Conservation (phyloP, 441 rosid genomes). For the Theobroma grandiflorum region DNA sequence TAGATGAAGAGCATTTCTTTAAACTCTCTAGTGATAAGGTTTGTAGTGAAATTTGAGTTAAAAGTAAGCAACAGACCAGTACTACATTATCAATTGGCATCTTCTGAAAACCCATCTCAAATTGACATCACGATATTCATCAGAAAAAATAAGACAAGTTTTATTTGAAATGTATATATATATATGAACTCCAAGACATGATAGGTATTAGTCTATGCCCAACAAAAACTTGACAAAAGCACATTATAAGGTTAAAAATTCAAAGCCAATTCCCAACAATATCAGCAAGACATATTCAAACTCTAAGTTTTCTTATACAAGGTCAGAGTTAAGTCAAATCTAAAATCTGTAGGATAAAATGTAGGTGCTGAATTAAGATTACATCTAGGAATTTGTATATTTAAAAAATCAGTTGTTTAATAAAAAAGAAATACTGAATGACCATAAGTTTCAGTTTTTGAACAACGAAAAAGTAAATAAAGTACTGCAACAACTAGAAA, state of each 20-base stretch:
- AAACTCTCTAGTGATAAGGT: slow-evolving; percentile 26
- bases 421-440: neutral
- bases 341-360: slow-evolving; percentile 15
- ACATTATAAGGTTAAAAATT: neutral
- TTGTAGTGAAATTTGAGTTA: slow-evolving; percentile 23
- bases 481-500: neutral
- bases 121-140: slow-evolving; percentile 5
- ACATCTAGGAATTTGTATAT: neutral
- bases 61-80: slow-evolving; percentile 11
- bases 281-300: neutral
- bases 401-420: neutral
- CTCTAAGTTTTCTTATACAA: neutral
- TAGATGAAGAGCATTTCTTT: neutral
- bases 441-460: neutral
- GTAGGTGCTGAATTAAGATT: slow-evolving; percentile 1
- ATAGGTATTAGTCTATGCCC: neutral
- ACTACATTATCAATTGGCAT: slow-evolving; percentile 2
- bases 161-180: slow-evolving; percentile 9
- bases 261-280: neutral
- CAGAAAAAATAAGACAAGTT: neutral
- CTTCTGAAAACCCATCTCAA: neutral
- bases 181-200: neutral
- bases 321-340: slow-evolving; percentile 7
- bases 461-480: neutral
- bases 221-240: slow-evolving; percentile 2